Conservation (phyloP, 176 grass and related monocot genomes). For the Avena sativa region DNA sequence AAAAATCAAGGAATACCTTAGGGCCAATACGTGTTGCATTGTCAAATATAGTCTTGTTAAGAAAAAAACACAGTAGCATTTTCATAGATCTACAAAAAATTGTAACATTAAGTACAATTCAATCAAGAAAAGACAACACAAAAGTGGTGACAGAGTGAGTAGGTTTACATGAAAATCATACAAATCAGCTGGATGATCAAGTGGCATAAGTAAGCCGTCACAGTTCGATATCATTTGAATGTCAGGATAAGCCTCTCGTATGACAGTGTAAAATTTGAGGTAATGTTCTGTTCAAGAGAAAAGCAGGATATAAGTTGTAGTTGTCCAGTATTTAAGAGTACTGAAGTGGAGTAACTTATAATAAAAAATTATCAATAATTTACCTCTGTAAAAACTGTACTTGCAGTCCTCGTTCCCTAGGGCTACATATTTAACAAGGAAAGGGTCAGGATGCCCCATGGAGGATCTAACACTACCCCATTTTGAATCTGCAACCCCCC, state of each 20-base stretch:
- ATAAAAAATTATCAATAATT: constrained; percentile 3
- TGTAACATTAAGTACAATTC: neutral
- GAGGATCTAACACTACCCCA: constrained; percentile 80
- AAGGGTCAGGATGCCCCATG: constrained; percentile 87
- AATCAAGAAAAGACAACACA: neutral
- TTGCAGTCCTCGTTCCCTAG: constrained; percentile 85
- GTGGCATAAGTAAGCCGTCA: constrained; percentile 47
- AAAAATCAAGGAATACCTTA: constrained; percentile 54
- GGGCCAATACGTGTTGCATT: constrained; percentile 54
- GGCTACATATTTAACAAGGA: constrained; percentile 82
- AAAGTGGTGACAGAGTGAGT: constrained; percentile 1
- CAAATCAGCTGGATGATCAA: constrained; percentile 76
- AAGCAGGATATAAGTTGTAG: neutral
- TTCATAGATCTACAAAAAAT: neutral
- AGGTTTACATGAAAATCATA: constrained; percentile 74
- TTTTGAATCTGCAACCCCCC: constrained; percentile 67
- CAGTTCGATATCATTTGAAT: constrained; percentile 85
- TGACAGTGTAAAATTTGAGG: constrained; percentile 64
- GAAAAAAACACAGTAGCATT: neutral
- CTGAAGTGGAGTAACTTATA: neutral
- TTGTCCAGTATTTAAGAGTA: neutral
- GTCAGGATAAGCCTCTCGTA: constrained; percentile 63
- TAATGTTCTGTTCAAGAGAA: constrained; percentile 59
- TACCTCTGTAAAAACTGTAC: constrained; percentile 56
- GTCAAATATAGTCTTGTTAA: constrained; percentile 40